Evolutionary conservation across 2,329 filamentous ascomycete genomes (phyloP).

Genomic region (Clathrospora elynae): DNA sequence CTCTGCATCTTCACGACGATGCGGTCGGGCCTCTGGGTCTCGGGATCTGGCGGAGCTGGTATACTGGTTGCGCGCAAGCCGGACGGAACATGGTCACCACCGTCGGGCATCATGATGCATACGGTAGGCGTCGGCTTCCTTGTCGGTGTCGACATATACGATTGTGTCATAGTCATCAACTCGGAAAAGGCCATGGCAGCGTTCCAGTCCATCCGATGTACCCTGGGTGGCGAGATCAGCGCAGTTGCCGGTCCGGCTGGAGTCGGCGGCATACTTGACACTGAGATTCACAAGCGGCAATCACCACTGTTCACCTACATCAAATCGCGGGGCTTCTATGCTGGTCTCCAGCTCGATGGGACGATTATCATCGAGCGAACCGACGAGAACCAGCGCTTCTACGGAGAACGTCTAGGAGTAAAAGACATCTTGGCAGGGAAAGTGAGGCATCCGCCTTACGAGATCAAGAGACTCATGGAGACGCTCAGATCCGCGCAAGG

Average conservation of each 20-base stretch:
- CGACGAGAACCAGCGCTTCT: conserved; percentile 89
- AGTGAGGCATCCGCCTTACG: conserved; percentile 60
- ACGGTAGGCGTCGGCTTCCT: conserved; percentile 88
- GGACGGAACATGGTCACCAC: conserved; percentile 89
- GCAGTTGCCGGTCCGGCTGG: conserved; percentile 78
- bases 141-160: conserved; percentile 91
- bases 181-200: conserved; percentile 81
- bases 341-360: conserved; percentile 83
- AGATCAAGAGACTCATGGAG: conserved; percentile 69
- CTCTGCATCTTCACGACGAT: conserved; percentile 95
- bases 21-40: conserved; percentile 90
- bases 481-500: conserved; percentile 89
- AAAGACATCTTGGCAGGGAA: conserved; percentile 68
- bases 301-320: conserved; percentile 82
- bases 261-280: conserved; percentile 74
- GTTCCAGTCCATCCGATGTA: conserved; percentile 79
- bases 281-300: conserved; percentile 68
- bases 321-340: conserved; percentile 87
- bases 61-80: conserved; percentile 82
- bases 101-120: conserved; percentile 88
- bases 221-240: conserved; percentile 79
- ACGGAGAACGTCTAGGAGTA: conserved; percentile 68
- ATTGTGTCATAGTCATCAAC: conserved; percentile 93
- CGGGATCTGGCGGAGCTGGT: conserved; percentile 87
- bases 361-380: conserved; percentile 83